Percentiles rank a stretch among this genome's conserved stretches.
Conservation (phyloP, 1,284 basidiomycete species). For the Apiotrichum brassicae region DNA sequence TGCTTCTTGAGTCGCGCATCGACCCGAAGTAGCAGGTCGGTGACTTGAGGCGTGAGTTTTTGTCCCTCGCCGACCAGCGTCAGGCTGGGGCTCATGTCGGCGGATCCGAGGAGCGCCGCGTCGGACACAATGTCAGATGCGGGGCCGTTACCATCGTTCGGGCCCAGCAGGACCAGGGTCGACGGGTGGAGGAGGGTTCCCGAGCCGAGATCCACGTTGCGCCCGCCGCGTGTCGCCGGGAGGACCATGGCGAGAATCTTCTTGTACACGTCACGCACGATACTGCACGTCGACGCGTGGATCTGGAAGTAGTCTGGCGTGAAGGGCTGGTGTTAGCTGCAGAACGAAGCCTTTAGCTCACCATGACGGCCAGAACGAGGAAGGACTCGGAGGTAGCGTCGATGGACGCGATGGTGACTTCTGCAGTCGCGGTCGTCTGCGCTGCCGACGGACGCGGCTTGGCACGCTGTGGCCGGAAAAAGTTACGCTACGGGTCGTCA, state of each 20-base stretch:
- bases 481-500: conserved; percentile 12
- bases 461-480: conserved; percentile 17
- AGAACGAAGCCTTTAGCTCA: not conserved
- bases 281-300: conserved; percentile 48
- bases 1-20: conserved; percentile 49
- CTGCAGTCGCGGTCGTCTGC: conserved; percentile 14
- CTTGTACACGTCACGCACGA: conserved; percentile 49
- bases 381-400: conserved; percentile 17
- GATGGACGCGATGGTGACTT: conserved; percentile 17
- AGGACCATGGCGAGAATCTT: conserved; percentile 42
- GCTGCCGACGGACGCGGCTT: conserved; percentile 12
- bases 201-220: conserved; percentile 5
- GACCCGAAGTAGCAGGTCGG: conserved; percentile 47
- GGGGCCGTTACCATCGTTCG: conserved; percentile 1
- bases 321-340: conserved; percentile 46
- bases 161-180: conserved; percentile 22
- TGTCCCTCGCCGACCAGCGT: conserved; percentile 42
- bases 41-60: conserved; percentile 37
- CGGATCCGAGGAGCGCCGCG: conserved; percentile 28
- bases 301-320: conserved; percentile 50
- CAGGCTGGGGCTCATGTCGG: conserved; percentile 30
- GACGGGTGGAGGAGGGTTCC: conserved; percentile 30
- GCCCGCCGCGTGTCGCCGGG: conserved; percentile 9
- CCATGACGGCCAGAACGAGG: conserved; percentile 19
- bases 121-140: conserved; percentile 21